Percentiles rank a stretch among this genome's conserved stretches.
phyloP scores from a whole-genome alignment of 345 rosid genomes.

The Clausena lansium region DNA sequence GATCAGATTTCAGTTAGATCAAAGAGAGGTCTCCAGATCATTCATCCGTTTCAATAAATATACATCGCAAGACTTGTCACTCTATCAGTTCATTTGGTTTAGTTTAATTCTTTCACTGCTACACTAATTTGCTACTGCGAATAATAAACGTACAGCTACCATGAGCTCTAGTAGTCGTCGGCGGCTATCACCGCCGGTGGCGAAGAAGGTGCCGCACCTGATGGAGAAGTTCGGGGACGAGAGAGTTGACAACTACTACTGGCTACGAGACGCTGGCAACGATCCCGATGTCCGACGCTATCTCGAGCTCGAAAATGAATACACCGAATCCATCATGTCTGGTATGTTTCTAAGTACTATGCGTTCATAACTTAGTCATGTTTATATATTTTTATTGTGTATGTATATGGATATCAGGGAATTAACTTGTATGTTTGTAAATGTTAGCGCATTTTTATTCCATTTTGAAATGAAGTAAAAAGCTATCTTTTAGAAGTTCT shows the following conservation, averaged over 20 bases:
- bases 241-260: slow-evolving; percentile 76
- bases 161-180: neutral
- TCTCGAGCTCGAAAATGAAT: slow-evolving; percentile 66
- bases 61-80: neutral
- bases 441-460: too few relatives aligned
- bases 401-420: neutral
- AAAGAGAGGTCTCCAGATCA: neutral
- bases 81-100: neutral
- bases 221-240: slow-evolving; percentile 81
- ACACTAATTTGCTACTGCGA: neutral
- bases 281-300: slow-evolving; percentile 56
- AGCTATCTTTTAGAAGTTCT: too few relatives aligned
- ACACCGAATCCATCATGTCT: slow-evolving; percentile 56
- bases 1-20: neutral
- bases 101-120: neutral
- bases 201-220: slow-evolving; percentile 70
- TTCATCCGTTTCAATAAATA: neutral
- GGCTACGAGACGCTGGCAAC: slow-evolving; percentile 90
- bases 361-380: neutral
- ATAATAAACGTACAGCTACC: neutral
- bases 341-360: slow-evolving; percentile 25
- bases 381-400: neutral
- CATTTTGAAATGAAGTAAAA: too few relatives aligned
- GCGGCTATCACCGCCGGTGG: slow-evolving; percentile 45
- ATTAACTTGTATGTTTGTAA: too few relatives aligned